Conservation (phyloP, 2,329 filamentous ascomycete genomes). For the Microcera coccophila region DNA sequence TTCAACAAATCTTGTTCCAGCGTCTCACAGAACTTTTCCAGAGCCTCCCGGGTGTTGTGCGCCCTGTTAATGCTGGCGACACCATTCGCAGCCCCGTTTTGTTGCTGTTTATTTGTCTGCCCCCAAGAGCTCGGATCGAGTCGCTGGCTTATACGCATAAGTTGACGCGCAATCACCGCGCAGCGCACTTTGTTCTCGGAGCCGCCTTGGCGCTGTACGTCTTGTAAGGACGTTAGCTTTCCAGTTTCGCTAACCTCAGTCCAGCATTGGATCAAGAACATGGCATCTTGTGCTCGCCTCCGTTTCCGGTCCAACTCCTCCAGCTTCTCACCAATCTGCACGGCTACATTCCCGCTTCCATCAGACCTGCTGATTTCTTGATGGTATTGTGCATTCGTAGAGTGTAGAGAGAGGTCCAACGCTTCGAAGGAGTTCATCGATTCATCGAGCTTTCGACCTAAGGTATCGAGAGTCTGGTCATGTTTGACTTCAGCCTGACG, state of each 20-base stretch:
- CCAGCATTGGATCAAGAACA: constrained; percentile 96
- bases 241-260: constrained; percentile 89
- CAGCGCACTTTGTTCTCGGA: constrained; percentile 92
- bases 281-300: constrained; percentile 84
- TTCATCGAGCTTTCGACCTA: constrained; percentile 85
- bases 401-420: constrained; percentile 78
- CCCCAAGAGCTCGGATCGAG: constrained; percentile 75
- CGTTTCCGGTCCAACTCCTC: constrained; percentile 94
- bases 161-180: constrained; percentile 86
- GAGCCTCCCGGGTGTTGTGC: constrained; percentile 76
- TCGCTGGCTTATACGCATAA: constrained; percentile 90
- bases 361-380: constrained; percentile 38
- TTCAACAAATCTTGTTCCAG: constrained; percentile 92
- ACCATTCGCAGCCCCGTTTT: constrained; percentile 50
- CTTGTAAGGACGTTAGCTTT: constrained; percentile 80
- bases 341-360: constrained; percentile 78
- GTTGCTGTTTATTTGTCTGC: constrained; percentile 54
- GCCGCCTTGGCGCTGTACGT: constrained; percentile 77
- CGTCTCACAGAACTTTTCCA: constrained; percentile 95
- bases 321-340: constrained; percentile 88
- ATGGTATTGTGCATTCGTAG: constrained; percentile 40
- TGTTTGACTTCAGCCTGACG: constrained; percentile 89
- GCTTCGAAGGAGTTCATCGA: constrained; percentile 90
- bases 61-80: constrained; percentile 36
- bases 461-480: constrained; percentile 80